Evolutionary conservation across 306 rosid genomes (phyloP).

Genomic region (Urtica urens): DNA sequence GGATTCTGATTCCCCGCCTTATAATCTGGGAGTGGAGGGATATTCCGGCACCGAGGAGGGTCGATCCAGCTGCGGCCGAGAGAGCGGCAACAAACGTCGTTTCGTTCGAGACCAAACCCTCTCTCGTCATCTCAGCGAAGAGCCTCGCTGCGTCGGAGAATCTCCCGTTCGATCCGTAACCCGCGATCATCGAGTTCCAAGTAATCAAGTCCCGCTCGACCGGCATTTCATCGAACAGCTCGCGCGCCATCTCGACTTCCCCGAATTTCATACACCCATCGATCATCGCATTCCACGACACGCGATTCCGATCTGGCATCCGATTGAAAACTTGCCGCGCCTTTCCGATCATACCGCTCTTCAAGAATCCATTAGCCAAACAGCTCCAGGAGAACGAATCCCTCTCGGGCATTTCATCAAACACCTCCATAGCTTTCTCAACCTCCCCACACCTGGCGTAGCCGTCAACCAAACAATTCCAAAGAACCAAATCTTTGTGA

Average conservation of each 20-base stretch:
- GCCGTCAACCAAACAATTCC: conserved; percentile 30
- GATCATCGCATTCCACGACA: conserved; percentile 53
- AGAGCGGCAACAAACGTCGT: conserved; percentile 35
- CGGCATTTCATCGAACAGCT: conserved; percentile 36
- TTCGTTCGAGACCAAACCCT: conserved; percentile 29
- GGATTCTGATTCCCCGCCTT: conserved; percentile 29
- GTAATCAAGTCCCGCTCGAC: conserved; percentile 26
- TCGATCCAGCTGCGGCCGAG: conserved; percentile 38
- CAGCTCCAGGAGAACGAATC: conserved; percentile 30
- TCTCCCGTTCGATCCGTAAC: conserved; percentile 35
- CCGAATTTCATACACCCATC: conserved; percentile 46
- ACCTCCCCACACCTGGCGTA: conserved; percentile 28
- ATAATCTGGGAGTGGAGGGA: conserved; percentile 43
- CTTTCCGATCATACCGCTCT: conserved; percentile 32
- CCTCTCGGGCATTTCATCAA: conserved; percentile 28
- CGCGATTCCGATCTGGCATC: conserved; percentile 38
- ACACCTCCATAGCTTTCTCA: conserved; percentile 25
- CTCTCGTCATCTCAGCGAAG: conserved; percentile 30
- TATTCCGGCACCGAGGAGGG: conserved; percentile 35
- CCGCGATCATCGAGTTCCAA: conserved; percentile 48
- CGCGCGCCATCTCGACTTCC: conserved; percentile 20
- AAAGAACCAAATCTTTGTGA: conserved; percentile 21
- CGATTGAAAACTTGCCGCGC: conserved; percentile 38
- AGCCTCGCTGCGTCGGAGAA: conserved; percentile 29
- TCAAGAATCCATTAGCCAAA: conserved; percentile 34